A percentile compares a stretch with the other conserved stretches of the same genome.
These are phyloP conservation scores for Gastrolobium bilobum DNA, from an alignment of 306 rosid species.

Conservation along the genomic window DNA sequence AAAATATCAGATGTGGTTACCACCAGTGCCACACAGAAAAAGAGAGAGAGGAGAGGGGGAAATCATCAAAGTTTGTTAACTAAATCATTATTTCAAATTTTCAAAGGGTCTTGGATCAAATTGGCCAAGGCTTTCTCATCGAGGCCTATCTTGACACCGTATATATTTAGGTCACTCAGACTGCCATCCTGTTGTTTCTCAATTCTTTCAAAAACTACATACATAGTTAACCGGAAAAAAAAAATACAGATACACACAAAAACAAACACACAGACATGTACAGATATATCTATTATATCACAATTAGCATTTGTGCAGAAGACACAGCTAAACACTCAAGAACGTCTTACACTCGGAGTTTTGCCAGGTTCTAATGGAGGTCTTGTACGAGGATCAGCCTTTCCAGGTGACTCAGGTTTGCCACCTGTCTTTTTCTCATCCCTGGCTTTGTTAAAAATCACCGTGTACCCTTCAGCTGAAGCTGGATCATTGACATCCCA, in stretches of 20 bases:
- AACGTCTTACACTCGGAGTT: constrained; percentile 69
- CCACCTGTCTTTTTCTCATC: constrained; percentile 82
- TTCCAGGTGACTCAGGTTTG: constrained; percentile 74
- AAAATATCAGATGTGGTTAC: not conserved
- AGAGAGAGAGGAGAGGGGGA: not conserved
- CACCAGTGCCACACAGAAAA: not conserved
- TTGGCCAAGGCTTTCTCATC: not conserved
- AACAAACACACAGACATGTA: not conserved
- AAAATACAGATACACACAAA: not conserved
- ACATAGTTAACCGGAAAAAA: not conserved
- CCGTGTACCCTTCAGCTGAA: constrained; percentile 84
- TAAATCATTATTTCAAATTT: not conserved
- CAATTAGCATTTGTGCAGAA: constrained; percentile 6
- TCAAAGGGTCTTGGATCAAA: not conserved
- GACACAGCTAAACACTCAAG: constrained; percentile 13
- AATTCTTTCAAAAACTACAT: not conserved
- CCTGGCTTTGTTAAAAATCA: constrained; percentile 81
- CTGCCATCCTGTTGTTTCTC: not conserved
- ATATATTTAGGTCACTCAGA: too few relatives aligned
- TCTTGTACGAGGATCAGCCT: constrained; percentile 54
- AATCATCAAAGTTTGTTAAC: constrained; percentile 17
- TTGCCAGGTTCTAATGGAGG: constrained; percentile 62
- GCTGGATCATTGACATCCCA: constrained; percentile 92
- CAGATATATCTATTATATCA: constrained; percentile 4
- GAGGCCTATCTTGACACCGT: not conserved